Evolutionary conservation across 192 early-diverging fungal species (phyloP).

Genomic region (Mortierella claussenii): DNA sequence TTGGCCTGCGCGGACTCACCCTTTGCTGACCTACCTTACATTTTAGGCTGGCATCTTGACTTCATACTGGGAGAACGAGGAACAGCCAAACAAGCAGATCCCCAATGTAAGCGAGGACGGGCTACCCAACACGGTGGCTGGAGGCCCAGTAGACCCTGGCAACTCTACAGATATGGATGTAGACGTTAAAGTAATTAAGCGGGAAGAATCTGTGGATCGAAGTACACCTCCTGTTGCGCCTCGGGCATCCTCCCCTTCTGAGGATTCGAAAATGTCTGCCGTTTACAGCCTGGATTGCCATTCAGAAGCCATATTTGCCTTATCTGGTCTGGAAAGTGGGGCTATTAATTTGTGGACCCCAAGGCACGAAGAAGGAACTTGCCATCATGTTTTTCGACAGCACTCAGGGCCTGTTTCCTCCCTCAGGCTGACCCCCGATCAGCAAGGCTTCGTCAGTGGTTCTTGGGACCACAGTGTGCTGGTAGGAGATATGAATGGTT

Average conservation of each 20-base stretch:
- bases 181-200: slow-evolving; percentile 24
- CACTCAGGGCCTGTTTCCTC: slow-evolving; percentile 90
- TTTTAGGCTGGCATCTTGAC: slow-evolving; percentile 73
- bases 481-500: no score
- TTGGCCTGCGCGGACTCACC: background rate
- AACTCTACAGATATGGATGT: slow-evolving; percentile 23
- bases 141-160: background rate
- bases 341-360: slow-evolving; percentile 88
- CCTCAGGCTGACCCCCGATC: slow-evolving; percentile 82
- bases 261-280: slow-evolving; percentile 82
- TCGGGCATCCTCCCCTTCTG: slow-evolving; percentile 30
- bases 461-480: slow-evolving; percentile 93
- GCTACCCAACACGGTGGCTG: background rate
- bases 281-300: slow-evolving; percentile 95
- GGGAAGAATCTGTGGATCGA: slow-evolving; percentile 27
- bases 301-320: slow-evolving; percentile 87
- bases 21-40: background rate
- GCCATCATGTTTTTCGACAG: slow-evolving; percentile 81
- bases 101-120: slow-evolving; percentile 24
- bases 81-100: slow-evolving; percentile 58
- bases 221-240: background rate
- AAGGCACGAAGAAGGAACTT: slow-evolving; percentile 94
- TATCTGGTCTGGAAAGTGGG: slow-evolving; percentile 86
- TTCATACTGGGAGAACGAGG: slow-evolving; percentile 91
- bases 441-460: slow-evolving; percentile 86